Base-by-base conservation (phyloP, 768 basidiomycete genomes). In the Boletus pseudo-olivaceus region DNA sequence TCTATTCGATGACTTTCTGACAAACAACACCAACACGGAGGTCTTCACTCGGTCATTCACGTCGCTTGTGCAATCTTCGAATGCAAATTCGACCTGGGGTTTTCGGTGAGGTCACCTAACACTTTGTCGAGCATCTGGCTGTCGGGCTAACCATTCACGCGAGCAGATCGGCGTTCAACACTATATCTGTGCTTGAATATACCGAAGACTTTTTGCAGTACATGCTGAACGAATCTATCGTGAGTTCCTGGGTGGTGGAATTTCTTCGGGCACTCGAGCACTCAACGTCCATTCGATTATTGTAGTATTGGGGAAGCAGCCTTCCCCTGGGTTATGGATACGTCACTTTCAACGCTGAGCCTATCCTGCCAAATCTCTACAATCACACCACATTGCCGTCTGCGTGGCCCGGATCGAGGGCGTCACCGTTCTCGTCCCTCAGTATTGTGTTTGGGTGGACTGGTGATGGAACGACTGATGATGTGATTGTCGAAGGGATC, bases 361-460 rank as follows among this genome's bases (percentile, higher is more conserved):
- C 80, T 1, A 76, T 83, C 72, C 69, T 81, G 1, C 65, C 78
- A 0, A 59, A 60, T 44, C 52, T 77, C 47, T 75, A 76, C 55
- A 67, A 67, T 7, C 76, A 78, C 55, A 75, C 63, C 33, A 49
- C 66, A 30, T 65, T 61, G 11, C 53, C 67, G 0, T 73, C 79
- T 19, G 82, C 82, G 4, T 83, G 76, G 65, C 82, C 81, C 2
- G 76, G 76, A 12, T 65, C 66, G 27, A 76, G 80, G 45, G 49
- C 61, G 0, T 51, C 50, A 4, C 64, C 67, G 33, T 72, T 77
- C 54, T 72, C 74, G 8, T 80, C 83, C 11, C 66, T 80, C 37
- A 78, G 79, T 65, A 71, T 81, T 26, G 68, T 71, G 59, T 80
- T 70, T 51, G 75, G 74, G 1, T 85, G 82, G 81, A 47, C 30